phyloP scores from a whole-genome alignment of 164 flowering plant genomes.

The Nymphaea colorata region DNA sequence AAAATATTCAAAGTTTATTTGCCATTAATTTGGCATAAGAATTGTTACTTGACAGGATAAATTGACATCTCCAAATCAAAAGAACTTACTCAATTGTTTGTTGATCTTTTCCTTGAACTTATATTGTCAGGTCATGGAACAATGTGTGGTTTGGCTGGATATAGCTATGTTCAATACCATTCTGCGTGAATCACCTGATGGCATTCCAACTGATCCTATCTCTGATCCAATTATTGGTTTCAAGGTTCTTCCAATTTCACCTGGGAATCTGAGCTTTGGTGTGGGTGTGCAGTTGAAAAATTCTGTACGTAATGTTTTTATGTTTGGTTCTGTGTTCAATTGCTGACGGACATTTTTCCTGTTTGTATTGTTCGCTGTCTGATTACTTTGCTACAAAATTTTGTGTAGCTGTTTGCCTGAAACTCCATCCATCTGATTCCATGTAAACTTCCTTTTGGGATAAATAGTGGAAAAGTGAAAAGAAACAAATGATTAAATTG shows the following conservation, averaged over 20 bases:
- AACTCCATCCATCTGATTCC: no score
- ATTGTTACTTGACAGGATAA: background rate
- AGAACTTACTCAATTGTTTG: background rate
- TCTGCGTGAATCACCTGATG: slow-evolving; percentile 82
- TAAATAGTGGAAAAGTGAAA: no score
- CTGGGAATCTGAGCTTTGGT: slow-evolving; percentile 85
- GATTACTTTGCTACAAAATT: background rate
- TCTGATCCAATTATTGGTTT: slow-evolving; percentile 83
- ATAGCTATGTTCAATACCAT: slow-evolving; percentile 98
- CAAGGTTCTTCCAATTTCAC: slow-evolving; percentile 77
- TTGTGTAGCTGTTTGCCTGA: no score
- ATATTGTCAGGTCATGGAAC: slow-evolving; percentile 71
- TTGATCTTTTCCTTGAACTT: background rate
- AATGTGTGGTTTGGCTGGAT: slow-evolving; percentile 71
- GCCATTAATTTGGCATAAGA: background rate
- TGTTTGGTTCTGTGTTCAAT: no score
- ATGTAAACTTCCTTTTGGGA: no score
- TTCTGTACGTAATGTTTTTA: slow-evolving; percentile 39
- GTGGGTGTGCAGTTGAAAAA: slow-evolving; percentile 91
- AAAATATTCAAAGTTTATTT: background rate
- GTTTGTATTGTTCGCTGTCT: background rate
- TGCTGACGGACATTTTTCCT: background rate
- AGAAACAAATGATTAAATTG: background rate
- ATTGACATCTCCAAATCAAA: background rate
- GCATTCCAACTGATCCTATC: slow-evolving; percentile 90